Evolutionary conservation across 805 yeast species (phyloP).

Genomic region (Lipomyces yamanashiensis): DNA sequence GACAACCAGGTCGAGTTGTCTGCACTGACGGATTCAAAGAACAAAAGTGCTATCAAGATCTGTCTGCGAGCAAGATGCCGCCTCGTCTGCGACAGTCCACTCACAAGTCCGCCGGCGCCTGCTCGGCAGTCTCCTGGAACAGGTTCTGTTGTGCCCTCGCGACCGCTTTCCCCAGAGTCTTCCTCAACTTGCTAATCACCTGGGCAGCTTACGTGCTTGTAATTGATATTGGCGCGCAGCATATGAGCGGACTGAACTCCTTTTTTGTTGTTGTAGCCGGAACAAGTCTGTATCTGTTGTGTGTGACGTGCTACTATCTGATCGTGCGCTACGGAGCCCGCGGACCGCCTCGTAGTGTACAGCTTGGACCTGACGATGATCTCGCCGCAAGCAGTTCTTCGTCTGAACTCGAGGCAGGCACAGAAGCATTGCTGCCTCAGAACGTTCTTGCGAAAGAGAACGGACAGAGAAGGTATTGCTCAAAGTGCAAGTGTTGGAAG

Average conservation of each 20-base stretch:
- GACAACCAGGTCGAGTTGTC: not conserved
- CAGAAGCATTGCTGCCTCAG: conserved; percentile 40
- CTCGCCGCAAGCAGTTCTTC: not conserved
- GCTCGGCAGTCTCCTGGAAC: conserved; percentile 20
- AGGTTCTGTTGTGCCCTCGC: conserved; percentile 26
- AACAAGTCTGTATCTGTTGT: conserved; percentile 34
- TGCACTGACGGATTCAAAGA: too few relatives aligned
- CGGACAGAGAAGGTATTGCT: conserved; percentile 49
- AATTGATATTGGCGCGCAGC: conserved; percentile 34
- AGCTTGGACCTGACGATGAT: not conserved
- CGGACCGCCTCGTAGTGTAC: conserved; percentile 39
- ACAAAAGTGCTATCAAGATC: not conserved
- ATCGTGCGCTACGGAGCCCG: conserved; percentile 44
- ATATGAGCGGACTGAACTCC: conserved; percentile 25
- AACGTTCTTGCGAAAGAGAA: conserved; percentile 49
- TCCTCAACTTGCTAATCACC: conserved; percentile 39
- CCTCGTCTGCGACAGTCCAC: not conserved
- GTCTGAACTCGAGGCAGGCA: conserved; percentile 40
- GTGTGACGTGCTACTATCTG: conserved; percentile 40
- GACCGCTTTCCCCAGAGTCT: conserved; percentile 43
- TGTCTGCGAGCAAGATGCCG: not conserved
- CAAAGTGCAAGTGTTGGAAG: conserved; percentile 50
- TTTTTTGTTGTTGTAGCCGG: conserved; percentile 34
- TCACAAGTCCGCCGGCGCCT: conserved; percentile 3
- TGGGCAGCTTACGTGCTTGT: conserved; percentile 44